Evolutionary conservation across 441 rosid genomes (phyloP).

Genomic region (Erodium chrysanthum): DNA sequence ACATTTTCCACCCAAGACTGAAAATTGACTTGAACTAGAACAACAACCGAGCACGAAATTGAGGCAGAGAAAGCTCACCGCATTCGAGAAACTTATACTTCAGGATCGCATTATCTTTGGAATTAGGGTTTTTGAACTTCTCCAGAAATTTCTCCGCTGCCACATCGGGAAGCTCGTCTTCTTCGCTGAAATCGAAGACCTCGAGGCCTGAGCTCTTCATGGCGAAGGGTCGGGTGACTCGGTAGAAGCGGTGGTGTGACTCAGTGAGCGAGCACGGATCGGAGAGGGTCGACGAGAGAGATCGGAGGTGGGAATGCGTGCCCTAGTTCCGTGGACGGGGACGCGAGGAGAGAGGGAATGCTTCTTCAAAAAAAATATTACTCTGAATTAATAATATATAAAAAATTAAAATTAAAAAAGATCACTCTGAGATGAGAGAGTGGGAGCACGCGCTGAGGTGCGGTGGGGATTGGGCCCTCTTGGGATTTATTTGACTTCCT

Average conservation of each 20-base stretch:
- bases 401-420: no score
- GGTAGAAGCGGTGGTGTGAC: neutral
- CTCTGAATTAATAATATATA: no score
- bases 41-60: neutral
- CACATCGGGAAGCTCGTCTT: constrained; percentile 49
- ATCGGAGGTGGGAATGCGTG: constrained; percentile 2
- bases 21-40: neutral
- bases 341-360: neutral
- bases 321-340: constrained; percentile 6
- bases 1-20: neutral
- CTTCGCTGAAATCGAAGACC: constrained; percentile 59
- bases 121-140: constrained; percentile 57
- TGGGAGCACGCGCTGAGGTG: no score
- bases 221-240: constrained; percentile 6
- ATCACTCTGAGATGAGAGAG: no score
- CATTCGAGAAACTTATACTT: constrained; percentile 39
- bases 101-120: constrained; percentile 29
- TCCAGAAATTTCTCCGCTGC: constrained; percentile 30
- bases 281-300: constrained; percentile 3
- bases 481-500: no score
- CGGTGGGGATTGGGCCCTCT: no score
- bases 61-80: constrained; percentile 28
- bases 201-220: constrained; percentile 43
- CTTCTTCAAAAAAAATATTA: neutral
- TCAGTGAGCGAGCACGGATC: constrained; percentile 5